Evolutionary conservation across 495 filamentous ascomycete genomes (phyloP), one percentile per base, ranked within the genome.

Genomic region (Aspergillus cristatus): DNA sequence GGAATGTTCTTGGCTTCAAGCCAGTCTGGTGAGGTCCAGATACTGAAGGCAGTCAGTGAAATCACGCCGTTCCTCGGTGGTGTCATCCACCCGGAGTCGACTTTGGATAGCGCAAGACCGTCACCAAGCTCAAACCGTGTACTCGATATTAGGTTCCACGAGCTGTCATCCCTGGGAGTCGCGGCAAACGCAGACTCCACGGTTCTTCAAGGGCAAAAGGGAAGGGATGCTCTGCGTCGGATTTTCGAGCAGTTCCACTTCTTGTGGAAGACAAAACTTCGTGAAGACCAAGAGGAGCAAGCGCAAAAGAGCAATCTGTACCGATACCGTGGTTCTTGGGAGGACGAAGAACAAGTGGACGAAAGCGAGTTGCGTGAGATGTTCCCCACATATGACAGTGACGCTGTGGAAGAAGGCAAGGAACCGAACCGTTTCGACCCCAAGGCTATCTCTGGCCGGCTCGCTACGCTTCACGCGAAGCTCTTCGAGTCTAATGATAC

Each of bases 341-440:
- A 82, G 32, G 84, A 87, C 26, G 72, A 76, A 41, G 80, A 88
- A 37, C 82, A 83, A 42, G 70, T 74, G n/a, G 79, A 84, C 35
- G 77, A 87, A 50, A 71, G 81, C 35, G 86, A 88, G 30, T 75
- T 95, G 25, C 62, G 79, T 14, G 68, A 78, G 38, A 66, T 96
- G 25, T 97, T 98, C 60, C 89, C 90, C 5, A 75, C 72, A 12
- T 91, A 79, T 40, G 79, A 84, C 13, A 68, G 65, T 6, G 60
- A 56, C 0, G 45, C 58, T 1, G 59, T 59, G 5, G 45, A 65
- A 30, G 35, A 59, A 17, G 43, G 48, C 18, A 51, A 61, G 14
- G 40, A 46, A 14, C 48, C 36, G 34, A 39, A 33, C 34, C 55
- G 28, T 29, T 41, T 55, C 43, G 60, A 70, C 32, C 65, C 71